Conservation (phyloP, 1,284 basidiomycete species). For the Ustilago loliicola region DNA sequence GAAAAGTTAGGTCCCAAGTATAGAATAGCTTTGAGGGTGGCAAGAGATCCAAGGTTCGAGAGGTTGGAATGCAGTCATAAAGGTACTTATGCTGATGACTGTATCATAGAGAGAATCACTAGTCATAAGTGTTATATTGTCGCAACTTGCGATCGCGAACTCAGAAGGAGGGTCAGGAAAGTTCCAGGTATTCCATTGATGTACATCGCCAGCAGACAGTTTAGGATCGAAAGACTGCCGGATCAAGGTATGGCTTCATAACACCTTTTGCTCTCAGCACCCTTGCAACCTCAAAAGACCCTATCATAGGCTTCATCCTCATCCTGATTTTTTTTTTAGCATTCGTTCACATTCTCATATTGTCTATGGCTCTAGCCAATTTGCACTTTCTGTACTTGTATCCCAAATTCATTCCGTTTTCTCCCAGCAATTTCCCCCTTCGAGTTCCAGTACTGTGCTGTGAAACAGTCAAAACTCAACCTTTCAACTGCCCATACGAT, state of each 20-base stretch:
- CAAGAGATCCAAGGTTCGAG: slow-evolving; percentile 96
- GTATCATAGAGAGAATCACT: slow-evolving; percentile 92
- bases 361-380: too few species aligned
- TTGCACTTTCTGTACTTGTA: slow-evolving; percentile 19
- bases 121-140: slow-evolving; percentile 97
- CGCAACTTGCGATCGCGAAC: slow-evolving; percentile 96
- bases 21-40: slow-evolving; percentile 93
- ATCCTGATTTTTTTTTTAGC: too few species aligned
- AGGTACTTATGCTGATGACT: slow-evolving; percentile 98
- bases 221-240: slow-evolving; percentile 66
- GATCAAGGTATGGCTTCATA: slow-evolving; percentile 67
- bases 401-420: neutral
- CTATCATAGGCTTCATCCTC: too few species aligned
- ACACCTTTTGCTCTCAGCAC: neutral
- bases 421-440: too few species aligned
- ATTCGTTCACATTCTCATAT: too few species aligned
- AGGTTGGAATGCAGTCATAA: slow-evolving; percentile 89
- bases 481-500: too few species aligned
- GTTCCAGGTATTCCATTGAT: slow-evolving; percentile 70
- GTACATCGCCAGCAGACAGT: slow-evolving; percentile 67
- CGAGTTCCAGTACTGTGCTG: too few species aligned
- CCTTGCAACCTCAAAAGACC: too few species aligned
- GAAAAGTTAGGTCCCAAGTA: slow-evolving; percentile 98
- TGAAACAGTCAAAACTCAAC: too few species aligned
- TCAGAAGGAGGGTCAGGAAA: slow-evolving; percentile 90